Percentiles rank a stretch among this genome's conserved stretches.
Evolutionary conservation across 805 yeast species (phyloP).

Genomic region (Torulaspora delbrueckii): DNA sequence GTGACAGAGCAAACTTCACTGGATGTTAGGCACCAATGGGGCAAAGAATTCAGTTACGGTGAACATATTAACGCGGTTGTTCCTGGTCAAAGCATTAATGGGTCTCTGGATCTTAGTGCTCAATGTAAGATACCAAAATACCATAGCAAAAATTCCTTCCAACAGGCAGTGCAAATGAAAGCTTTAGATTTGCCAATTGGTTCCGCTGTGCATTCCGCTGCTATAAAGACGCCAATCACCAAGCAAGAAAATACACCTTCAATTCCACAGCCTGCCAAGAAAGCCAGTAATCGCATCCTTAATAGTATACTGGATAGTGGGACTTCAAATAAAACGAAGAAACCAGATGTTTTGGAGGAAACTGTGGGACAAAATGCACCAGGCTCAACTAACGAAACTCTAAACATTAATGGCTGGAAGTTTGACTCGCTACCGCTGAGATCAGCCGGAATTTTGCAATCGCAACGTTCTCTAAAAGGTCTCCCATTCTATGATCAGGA

Average conservation of each 20-base stretch:
- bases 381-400: slow-evolving; percentile 9
- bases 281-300: slow-evolving; percentile 23
- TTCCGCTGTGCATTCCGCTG: slow-evolving; percentile 1
- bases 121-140: slow-evolving; percentile 33
- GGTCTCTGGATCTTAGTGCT: slow-evolving; percentile 32
- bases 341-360: slow-evolving; percentile 12
- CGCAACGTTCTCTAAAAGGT: slow-evolving; percentile 37
- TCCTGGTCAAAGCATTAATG: slow-evolving; percentile 33
- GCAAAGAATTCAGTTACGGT: slow-evolving; percentile 21
- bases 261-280: slow-evolving; percentile 7
- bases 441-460: slow-evolving; percentile 17
- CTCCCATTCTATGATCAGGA: slow-evolving; percentile 40
- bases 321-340: slow-evolving; percentile 8
- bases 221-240: background rate
- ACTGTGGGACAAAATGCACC: background rate
- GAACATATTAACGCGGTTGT: slow-evolving; percentile 24
- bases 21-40: slow-evolving; percentile 26
- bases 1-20: slow-evolving; percentile 29
- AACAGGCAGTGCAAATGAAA: slow-evolving; percentile 28
- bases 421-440: slow-evolving; percentile 30
- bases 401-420: slow-evolving; percentile 34
- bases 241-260: background rate
- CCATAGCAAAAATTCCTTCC: slow-evolving; percentile 32
- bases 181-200: slow-evolving; percentile 31
- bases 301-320: slow-evolving; percentile 21